phyloP scores from a whole-genome alignment of 2,329 filamentous ascomycete genomes.

The Grosmannia huntii region DNA sequence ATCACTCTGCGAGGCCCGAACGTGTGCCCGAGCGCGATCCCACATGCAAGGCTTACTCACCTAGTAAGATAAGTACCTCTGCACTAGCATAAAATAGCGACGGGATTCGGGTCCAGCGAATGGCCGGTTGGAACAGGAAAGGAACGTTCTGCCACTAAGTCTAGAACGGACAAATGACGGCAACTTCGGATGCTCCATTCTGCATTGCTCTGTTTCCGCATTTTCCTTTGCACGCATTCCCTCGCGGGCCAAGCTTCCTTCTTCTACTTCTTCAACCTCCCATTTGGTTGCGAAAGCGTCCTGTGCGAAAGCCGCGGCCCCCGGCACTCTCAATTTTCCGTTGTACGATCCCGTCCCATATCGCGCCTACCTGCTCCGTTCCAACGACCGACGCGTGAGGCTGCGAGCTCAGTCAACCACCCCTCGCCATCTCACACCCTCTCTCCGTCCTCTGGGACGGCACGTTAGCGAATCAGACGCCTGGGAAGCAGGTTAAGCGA shows the following conservation, averaged over 20 bases:
- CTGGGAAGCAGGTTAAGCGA: background rate
- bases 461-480: background rate
- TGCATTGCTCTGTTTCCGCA: background rate
- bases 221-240: background rate
- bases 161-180: background rate
- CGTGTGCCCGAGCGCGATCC: too few species aligned
- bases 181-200: background rate
- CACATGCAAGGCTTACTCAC: too few species aligned
- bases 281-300: background rate
- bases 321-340: background rate
- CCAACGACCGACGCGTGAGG: background rate
- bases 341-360: background rate
- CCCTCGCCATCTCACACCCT: background rate
- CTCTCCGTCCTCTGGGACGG: background rate
- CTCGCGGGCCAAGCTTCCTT: background rate
- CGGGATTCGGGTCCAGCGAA: background rate
- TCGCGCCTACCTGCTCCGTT: background rate
- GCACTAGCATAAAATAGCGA: background rate
- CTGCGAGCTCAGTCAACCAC: background rate
- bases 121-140: background rate
- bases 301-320: background rate
- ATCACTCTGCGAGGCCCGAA: too few species aligned
- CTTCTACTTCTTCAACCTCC: background rate
- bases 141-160: background rate
- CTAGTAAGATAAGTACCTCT: too few species aligned